Percentiles rank a stretch among this genome's conserved stretches.
Conservation (phyloP, 176 grass and related monocot genomes). For the Panicum miliaceum region DNA sequence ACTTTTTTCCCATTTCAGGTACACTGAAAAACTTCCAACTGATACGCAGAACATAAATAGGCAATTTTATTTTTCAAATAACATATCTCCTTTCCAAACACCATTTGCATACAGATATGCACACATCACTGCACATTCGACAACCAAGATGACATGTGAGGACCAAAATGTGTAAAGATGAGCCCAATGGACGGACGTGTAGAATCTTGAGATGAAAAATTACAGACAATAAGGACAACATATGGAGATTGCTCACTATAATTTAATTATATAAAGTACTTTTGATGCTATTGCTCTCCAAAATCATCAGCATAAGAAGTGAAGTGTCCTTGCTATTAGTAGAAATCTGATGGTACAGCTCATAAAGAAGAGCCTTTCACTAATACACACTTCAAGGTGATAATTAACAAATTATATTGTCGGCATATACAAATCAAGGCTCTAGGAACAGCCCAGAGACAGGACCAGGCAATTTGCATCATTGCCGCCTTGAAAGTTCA, state of each 20-base stretch:
- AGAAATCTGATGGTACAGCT: background rate
- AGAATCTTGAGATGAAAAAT: background rate
- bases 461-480: conserved; percentile 32
- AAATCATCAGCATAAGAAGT: background rate
- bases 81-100: background rate
- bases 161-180: background rate
- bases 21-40: background rate
- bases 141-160: background rate
- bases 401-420: conserved; percentile 6
- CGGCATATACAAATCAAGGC: background rate
- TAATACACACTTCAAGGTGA: conserved; percentile 22
- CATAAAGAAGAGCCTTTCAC: background rate
- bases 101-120: background rate
- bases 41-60: background rate
- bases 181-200: background rate
- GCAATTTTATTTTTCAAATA: background rate
- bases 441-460: conserved; percentile 33
- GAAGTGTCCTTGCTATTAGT: conserved; percentile 1
- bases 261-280: background rate
- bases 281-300: conserved; percentile 4
- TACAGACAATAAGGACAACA: background rate
- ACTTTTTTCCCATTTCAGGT: background rate
- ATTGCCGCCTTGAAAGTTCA: conserved; percentile 6
- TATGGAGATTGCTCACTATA: background rate
- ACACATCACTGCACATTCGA: background rate